Percentiles rank a stretch among this genome's conserved stretches.
phyloP scores from a whole-genome alignment of 108 stramenopile species.

The Skeletonema costatum region DNA sequence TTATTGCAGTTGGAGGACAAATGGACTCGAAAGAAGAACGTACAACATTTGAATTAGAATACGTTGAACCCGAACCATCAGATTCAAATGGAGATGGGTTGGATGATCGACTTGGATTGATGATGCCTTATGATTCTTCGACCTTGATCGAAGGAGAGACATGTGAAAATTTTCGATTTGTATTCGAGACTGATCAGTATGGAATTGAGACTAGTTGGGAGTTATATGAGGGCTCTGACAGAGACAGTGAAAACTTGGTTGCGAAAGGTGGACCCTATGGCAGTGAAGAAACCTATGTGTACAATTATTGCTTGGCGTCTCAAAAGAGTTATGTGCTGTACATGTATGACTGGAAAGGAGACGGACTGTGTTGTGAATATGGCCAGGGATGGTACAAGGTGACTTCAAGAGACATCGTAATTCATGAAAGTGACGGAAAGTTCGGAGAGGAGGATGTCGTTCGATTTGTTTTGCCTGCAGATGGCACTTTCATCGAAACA shows the following conservation, averaged over 20 bases:
- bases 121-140: conserved; percentile 37
- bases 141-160: conserved; percentile 22
- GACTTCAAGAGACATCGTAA: conserved; percentile 20
- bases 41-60: conserved; percentile 28
- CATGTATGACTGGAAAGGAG: conserved; percentile 35
- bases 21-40: conserved; percentile 18
- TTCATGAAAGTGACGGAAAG: conserved; percentile 18
- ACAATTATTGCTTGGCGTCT: conserved; percentile 36
- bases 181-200: conserved; percentile 23
- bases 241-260: conserved; percentile 10
- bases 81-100: conserved; percentile 27
- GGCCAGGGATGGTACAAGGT: conserved; percentile 29
- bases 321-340: conserved; percentile 24
- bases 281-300: conserved; percentile 19
- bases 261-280: conserved; percentile 40
- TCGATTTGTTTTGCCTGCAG: conserved; percentile 22
- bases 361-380: conserved; percentile 28
- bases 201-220: conserved; percentile 39
- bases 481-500: conserved; percentile 8
- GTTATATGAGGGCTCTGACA: conserved; percentile 26
- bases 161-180: conserved; percentile 38
- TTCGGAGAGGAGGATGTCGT: conserved; percentile 32
- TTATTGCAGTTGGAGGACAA: conserved; percentile 26
- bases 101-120: conserved; percentile 34
- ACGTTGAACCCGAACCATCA: conserved; percentile 23